Base-by-base conservation (phyloP, 202 grass and related monocot genomes). In the Digitaria exilis region DNA sequence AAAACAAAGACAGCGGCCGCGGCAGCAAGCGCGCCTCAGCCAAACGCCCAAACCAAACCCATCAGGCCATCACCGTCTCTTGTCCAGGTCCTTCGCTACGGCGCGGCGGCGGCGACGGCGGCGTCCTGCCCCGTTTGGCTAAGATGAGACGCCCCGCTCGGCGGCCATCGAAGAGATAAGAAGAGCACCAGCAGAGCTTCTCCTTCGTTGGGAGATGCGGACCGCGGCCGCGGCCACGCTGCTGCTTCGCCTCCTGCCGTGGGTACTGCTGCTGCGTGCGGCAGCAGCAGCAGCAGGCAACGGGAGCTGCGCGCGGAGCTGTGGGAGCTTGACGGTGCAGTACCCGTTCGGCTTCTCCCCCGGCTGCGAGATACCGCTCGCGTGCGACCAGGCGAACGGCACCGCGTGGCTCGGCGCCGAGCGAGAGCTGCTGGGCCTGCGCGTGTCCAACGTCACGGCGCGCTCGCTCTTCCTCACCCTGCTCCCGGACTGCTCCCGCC, bases 281-380 rank as follows among this genome's bases (percentile, higher is more conserved):
- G 45, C 30, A 7, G 75, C 46, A 0, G 45, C 30, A 10, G 75
- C 45, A 0, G 83, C 73, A 55, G 67, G 30, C 60, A 30, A 35
- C 67, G 43, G 59, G 10, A 28, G 42, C 80, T 92, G 87, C 90
- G 28, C 2, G 15, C 77, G 59, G 76, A 85, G 62, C 17, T 94
- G 89, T 78, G 73, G 78, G 21, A 0, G 1, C 64, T 5, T 64
- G 39, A 25, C 12, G 14, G 84, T 85, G 69, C 82, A 71, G 11
- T 91, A 89, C 87, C 92, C 92, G 42, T 94, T 94, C 84, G 87
- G 92, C 78, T 94, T 94, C 87, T 89, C 92, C 64, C 0, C 31
- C 22, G 89, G 81, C 68, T 94, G 92, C 92, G 6, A 12, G 41
- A 63, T 94, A 35, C 69, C 0, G 2, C 84, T 94, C 28, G 55